Evolutionary conservation across 148 eudicot species (phyloP), one percentile per base, ranked within the genome.

Genomic region (Chenopodium suecicum): DNA sequence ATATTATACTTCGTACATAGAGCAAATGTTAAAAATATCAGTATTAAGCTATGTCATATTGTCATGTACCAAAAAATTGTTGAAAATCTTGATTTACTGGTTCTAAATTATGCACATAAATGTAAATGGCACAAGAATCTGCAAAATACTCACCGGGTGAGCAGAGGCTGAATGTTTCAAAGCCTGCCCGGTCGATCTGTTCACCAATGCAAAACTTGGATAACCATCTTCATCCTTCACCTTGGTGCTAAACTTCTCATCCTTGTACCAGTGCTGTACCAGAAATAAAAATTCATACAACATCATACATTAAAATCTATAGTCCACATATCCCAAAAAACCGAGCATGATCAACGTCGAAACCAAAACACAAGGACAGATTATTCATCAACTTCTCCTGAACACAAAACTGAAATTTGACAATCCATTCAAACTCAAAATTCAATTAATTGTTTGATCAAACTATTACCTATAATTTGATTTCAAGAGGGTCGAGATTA

Each of bases 171-270:
- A 91, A 84, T 93, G 98, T 85, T 94, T 94, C 56, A 94, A 41
- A 74, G 95, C 97, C 89, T 88, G 94, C 23, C 94, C 94, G 74
- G 94, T 91, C 20, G 90, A 87, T 84, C 92, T 92, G 76, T 93
- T 95, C 47, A 95, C 87, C 81, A 95, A 81, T 79, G 95, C 84
- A 80, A 95, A 95, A 77, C 93, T 78, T 17, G 96, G 98, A 71
- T 85, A 86, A 7, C 94, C 93, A 44, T 95, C 85, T 83, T 91
- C 95, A 68, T 93, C 98, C 88, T 92, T 95, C 82, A 93, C 98
- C 82, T 79, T 88, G 1, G 88, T 86, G 74, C 92, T 91, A 76
- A 23, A 93, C 78, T 86, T 93, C 90, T 95, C 97, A 82, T 95
- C 98, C 78, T 91, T 93, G 69, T 90, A 74, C 97, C 97, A 95